Base-by-base conservation (phyloP, 2,329 filamentous ascomycete genomes). In the Neonectria coccinea region DNA sequence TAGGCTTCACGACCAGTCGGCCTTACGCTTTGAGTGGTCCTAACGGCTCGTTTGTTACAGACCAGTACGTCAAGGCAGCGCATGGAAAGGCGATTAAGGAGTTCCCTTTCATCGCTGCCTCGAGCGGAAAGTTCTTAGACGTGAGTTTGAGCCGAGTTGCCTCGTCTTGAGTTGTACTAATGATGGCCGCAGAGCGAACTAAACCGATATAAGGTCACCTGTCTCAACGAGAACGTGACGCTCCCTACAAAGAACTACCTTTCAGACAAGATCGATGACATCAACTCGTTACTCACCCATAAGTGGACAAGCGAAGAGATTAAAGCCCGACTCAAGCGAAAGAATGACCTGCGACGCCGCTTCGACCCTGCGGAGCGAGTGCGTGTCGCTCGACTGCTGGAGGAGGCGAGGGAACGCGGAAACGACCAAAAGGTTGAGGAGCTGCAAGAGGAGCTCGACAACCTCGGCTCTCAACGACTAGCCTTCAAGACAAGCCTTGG, bases 31-130 rank as follows among this genome's bases (percentile, higher is more conserved):
- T 98, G 75, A 89, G 91, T 68, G 91, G 88, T 3, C 91, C 92
- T 64, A 92, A 93, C 41, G 91, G 93, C 67, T 84, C 85, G 4
- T 92, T 97, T 73, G 88, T 92, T 33, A 97, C 94, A 0, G 93
- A 97, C 66, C 91, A 94, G 77, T 97, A 98, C 76, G 88, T 92
- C 33, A 83, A 90, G 58, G 89, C 92, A 45, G 89, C 93, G 8
- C 92, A 97, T 76, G 96, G 96, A 50, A 94, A 94, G 73, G 86
- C 92, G 0, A 87, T 93, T 75, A 91, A 91, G 76, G 89, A 94
- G 39, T 97, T 94, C 81, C 94, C 94, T 5, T 97, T 98, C 78
- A 91, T 96, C 66, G 91, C 91, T 67, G 94, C 95, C 76, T 98
- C 96, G 0, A 94, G 97, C 77, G 89, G 90, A 54, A 84, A 86